Conservation (phyloP, 2,329 filamentous ascomycete genomes). For the Phialocephala sp. region DNA sequence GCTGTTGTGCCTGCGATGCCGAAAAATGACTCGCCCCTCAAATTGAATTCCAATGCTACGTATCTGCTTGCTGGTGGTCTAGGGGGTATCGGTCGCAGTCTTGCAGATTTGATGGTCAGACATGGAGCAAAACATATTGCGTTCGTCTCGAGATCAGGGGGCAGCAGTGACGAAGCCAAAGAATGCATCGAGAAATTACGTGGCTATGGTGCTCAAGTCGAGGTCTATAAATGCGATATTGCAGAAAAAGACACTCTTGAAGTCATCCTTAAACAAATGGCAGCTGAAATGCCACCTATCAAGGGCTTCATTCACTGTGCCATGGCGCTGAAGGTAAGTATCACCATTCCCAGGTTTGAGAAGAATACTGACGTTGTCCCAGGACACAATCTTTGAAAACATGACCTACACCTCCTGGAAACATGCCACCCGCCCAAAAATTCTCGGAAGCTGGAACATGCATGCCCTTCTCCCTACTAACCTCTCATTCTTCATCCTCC, state of each 20-base stretch:
- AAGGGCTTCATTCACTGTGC: background rate
- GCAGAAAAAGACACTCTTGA: background rate
- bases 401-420: background rate
- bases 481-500: conserved; percentile 49
- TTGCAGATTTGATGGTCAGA: conserved; percentile 32
- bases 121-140: conserved; percentile 39
- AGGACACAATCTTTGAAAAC: conserved; percentile 11
- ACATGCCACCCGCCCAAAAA: conserved; percentile 42
- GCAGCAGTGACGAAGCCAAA: background rate
- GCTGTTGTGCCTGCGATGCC: conserved; percentile 20
- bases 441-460: conserved; percentile 29
- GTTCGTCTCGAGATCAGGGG: conserved; percentile 39
- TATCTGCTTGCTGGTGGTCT: conserved; percentile 42
- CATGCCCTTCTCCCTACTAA: conserved; percentile 24
- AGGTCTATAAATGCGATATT: conserved; percentile 14
- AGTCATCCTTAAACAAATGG: background rate
- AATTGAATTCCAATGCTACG: conserved; percentile 22
- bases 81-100: conserved; percentile 40
- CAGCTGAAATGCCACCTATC: background rate
- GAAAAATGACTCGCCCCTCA: conserved; percentile 4
- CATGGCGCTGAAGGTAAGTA: conserved; percentile 45
- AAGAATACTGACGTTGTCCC: background rate
- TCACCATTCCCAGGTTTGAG: no score
- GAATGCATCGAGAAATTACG: conserved; percentile 21
- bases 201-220: conserved; percentile 51